These are phyloP conservation scores for Colletotrichum lindemuthianum DNA, from an alignment of 2,329 filamentous ascomycete genomes.

Conservation along the genomic window DNA sequence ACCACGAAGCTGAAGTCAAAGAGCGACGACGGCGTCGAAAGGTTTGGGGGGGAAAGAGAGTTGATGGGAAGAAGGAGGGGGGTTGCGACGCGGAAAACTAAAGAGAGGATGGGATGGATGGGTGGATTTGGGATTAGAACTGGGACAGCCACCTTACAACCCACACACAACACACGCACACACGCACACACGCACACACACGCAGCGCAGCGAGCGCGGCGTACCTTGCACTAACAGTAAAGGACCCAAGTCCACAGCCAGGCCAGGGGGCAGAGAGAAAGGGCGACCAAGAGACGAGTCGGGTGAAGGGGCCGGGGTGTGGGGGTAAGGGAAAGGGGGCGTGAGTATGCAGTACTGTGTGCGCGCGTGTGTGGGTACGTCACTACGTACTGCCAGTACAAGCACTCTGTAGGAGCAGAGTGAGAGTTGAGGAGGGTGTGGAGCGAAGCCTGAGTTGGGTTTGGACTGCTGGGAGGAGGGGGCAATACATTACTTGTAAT, in stretches of 20 bases:
- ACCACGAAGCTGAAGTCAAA: slow-evolving; percentile 51
- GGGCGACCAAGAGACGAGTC: slow-evolving; percentile 34
- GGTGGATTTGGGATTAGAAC: slow-evolving; percentile 36
- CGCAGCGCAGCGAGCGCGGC: neutral
- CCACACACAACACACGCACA: slow-evolving; percentile 22
- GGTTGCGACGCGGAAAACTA: slow-evolving; percentile 38
- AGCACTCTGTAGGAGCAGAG: neutral
- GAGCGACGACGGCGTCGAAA: slow-evolving; percentile 39
- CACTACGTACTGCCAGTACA: no score
- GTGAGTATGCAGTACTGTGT: neutral
- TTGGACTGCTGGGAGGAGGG: slow-evolving; percentile 22
- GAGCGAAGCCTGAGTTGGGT: slow-evolving; percentile 28
- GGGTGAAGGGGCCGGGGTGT: slow-evolving; percentile 31
- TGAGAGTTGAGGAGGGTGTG: slow-evolving; percentile 21
- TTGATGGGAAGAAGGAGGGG: slow-evolving; percentile 42
- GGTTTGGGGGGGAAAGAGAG: slow-evolving; percentile 43
- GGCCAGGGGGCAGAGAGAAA: slow-evolving; percentile 1
- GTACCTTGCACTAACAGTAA: no score
- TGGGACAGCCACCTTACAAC: neutral
- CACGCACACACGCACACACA: slow-evolving; percentile 16
- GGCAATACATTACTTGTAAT: neutral
- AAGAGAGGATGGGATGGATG: slow-evolving; percentile 36
- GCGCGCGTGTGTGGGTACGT: no score
- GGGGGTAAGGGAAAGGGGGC: slow-evolving; percentile 12
- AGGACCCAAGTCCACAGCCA: neutral